Evolutionary conservation across 768 basidiomycete species (phyloP).

Genomic region (Termitomyces sp.): DNA sequence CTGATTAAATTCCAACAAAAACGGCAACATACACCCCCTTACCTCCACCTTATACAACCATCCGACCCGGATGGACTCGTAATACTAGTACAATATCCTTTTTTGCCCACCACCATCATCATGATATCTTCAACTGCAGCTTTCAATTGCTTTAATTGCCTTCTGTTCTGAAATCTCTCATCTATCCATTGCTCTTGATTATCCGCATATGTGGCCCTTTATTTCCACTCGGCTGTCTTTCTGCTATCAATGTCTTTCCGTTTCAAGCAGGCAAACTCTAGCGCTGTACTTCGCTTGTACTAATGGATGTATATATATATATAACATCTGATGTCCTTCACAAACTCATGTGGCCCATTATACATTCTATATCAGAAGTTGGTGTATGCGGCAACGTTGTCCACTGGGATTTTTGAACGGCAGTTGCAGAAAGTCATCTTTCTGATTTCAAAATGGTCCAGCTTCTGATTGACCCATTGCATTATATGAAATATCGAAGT

Average conservation of each 20-base stretch:
- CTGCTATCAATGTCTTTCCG: background rate
- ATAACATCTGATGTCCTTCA: background rate
- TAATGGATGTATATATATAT: background rate
- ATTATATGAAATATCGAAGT: no score
- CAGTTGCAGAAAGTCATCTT: no score
- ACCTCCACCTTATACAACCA: background rate
- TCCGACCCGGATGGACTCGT: background rate
- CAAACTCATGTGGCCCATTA: background rate
- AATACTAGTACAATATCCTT: background rate
- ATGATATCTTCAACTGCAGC: background rate
- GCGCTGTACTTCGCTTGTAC: background rate
- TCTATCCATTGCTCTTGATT: background rate
- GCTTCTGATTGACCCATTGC: no score
- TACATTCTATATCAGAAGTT: no score
- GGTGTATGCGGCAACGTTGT: no score
- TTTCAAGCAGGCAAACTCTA: background rate
- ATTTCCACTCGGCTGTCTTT: background rate
- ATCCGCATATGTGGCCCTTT: background rate
- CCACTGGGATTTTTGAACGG: no score
- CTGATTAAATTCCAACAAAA: background rate
- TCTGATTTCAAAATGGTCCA: no score
- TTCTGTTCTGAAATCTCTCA: no score
- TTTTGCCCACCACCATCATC: background rate
- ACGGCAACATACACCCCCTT: no score
- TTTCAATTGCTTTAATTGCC: background rate